A percentile compares a stretch with the other conserved stretches of the same genome.
These are phyloP conservation scores for Populus tomentosa DNA, from an alignment of 441 rosid genomes.

Conservation along the genomic window DNA sequence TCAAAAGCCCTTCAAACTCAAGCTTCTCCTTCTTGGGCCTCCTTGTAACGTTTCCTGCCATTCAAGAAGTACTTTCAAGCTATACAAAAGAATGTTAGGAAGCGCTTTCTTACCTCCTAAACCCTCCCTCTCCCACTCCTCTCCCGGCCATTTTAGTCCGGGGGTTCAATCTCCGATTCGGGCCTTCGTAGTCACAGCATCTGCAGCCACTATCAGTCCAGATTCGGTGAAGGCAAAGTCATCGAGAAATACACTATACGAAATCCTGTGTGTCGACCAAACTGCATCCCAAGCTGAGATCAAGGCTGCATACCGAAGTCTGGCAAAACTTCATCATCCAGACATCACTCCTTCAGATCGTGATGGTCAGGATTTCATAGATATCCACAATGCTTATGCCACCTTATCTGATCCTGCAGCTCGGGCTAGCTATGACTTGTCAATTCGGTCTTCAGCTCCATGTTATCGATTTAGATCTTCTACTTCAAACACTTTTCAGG, in stretches of 20 bases:
- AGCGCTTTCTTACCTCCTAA: neutral
- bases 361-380: conserved; percentile 8
- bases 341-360: conserved; percentile 9
- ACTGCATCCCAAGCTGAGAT: conserved; percentile 23
- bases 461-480: neutral
- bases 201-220: neutral
- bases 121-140: neutral
- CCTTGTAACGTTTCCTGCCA: neutral
- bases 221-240: neutral
- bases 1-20: neutral
- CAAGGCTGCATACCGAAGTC: conserved; percentile 28
- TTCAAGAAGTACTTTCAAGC: neutral
- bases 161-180: neutral
- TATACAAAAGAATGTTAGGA: neutral
- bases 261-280: conserved; percentile 19
- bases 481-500: neutral
- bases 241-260: conserved; percentile 7
- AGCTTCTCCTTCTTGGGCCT: neutral
- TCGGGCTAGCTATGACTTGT: conserved; percentile 27
- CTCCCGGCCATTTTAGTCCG: neutral
- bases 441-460: conserved; percentile 8
- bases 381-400: conserved; percentile 30
- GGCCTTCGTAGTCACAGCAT: neutral
- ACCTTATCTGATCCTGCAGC: conserved; percentile 27
- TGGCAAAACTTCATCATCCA: conserved; percentile 35